Evolutionary conservation across 2,329 filamentous ascomycete genomes (phyloP).

Genomic region (Fusarium sp.): DNA sequence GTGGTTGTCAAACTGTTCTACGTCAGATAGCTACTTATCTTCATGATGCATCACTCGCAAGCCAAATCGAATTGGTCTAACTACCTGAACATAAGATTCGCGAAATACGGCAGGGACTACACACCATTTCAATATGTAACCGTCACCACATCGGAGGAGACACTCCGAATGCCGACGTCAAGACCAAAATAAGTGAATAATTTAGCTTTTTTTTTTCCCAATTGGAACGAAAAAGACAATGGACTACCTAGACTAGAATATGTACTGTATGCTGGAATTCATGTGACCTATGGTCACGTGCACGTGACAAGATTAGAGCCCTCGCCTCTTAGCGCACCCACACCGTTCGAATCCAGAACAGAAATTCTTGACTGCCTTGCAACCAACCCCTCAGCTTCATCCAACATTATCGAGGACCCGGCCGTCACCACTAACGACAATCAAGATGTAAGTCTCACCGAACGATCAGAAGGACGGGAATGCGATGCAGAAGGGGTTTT

Average conservation of each 20-base stretch:
- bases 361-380: no score
- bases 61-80: not conserved
- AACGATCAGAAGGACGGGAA: conserved; percentile 32
- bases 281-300: no score
- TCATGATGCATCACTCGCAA: not conserved
- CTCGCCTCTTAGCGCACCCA: no score
- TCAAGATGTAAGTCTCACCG: conserved; percentile 57
- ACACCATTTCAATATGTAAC: not conserved
- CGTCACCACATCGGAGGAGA: not conserved
- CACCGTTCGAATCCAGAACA: no score
- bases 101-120: not conserved
- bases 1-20: not conserved
- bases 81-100: not conserved
- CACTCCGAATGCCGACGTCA: not conserved
- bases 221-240: conserved; percentile 1
- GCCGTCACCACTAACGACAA: conserved; percentile 56
- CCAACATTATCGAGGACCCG: conserved; percentile 54
- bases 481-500: conserved; percentile 24
- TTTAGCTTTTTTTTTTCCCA: no score
- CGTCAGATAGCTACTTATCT: not conserved
- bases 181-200: not conserved
- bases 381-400: conserved; percentile 53
- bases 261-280: no score
- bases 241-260: no score
- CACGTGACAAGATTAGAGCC: no score